Base-by-base conservation (phyloP, 2,329 filamentous ascomycete genomes). In the Didymella exigua region DNA sequence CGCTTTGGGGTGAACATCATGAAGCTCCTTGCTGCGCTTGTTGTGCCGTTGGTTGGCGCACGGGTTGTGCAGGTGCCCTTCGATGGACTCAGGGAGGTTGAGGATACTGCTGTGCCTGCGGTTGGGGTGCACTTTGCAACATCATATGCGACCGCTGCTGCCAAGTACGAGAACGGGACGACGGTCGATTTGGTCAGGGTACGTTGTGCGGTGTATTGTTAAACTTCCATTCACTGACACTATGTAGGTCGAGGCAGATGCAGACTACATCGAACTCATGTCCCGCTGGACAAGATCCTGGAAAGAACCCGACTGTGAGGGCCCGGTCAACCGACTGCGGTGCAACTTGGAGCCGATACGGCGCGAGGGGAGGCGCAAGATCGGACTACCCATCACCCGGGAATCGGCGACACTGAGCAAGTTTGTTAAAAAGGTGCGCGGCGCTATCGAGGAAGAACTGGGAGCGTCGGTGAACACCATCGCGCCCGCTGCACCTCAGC, bases 41-140 rank as follows among this genome's bases (percentile, higher is more conserved):
- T 59, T 19, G 54, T 54, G 43, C 54, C 57, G 27, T 45, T 60
- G 36, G 54, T 57, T 6, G 36, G 54, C 9, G 53, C 57, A 11
- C 41, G 54, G 4, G 57, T 60, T 7, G 26, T 57, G 40, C 49
- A 56, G 31, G 23, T 34, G 11, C 42, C 43, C 3, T 42, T 49
- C 16, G n/a, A 49, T 21, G 33, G 33, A 27, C 42, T 34, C 14
- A 29, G 26, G 11, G 26, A 54, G 16, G 26, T 37, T n/a, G 44
- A 60, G n/a, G 42, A 58, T 23, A 19, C 24, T 30, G 34, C 44
- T 33, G 33, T 45, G 11, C 58, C 62, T 9, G 61, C 49, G 23
- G 58, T 71, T 38, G 68, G 68, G 10, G 50, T 71, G 14, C 68
- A 71, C 43, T 70, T 71, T 21, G 67, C 68, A 11, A 66, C 61